Percentiles rank a stretch among this genome's conserved stretches.
phyloP scores from a whole-genome alignment of 1,284 basidiomycete species.

The Lentinula novae-zelandiae region DNA sequence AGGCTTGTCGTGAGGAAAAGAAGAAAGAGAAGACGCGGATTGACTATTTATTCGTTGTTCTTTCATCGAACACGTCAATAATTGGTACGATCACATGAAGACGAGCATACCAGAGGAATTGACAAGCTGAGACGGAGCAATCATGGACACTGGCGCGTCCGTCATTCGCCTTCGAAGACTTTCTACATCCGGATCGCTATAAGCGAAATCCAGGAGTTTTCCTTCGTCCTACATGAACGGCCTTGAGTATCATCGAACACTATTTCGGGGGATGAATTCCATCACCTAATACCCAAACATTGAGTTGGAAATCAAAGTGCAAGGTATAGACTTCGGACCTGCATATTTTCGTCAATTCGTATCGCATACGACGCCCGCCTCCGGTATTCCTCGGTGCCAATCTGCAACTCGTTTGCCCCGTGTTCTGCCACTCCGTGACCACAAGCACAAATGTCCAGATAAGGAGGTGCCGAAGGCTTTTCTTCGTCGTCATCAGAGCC shows the following conservation, averaged over 20 bases:
- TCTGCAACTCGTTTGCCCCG: slow-evolving; percentile 56
- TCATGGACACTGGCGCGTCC: slow-evolving; percentile 38
- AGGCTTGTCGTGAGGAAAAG: slow-evolving; percentile 51
- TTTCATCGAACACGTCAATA: slow-evolving; percentile 15
- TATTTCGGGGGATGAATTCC: neutral
- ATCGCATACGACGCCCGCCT: slow-evolving; percentile 77
- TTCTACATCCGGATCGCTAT: slow-evolving; percentile 64
- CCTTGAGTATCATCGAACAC: neutral
- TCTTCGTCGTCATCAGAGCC: slow-evolving; percentile 60
- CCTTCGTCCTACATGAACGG: slow-evolving; percentile 58
- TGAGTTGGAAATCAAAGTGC: neutral
- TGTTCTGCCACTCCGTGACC: slow-evolving; percentile 70
- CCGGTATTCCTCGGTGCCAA: slow-evolving; percentile 59
- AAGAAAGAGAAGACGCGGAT: slow-evolving; percentile 48
- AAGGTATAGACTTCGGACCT: slow-evolving; percentile 47
- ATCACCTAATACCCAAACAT: neutral
- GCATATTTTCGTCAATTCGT: slow-evolving; percentile 79
- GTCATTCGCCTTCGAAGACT: slow-evolving; percentile 75
- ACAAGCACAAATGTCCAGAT: slow-evolving; percentile 71
- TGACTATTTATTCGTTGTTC: slow-evolving; percentile 30
- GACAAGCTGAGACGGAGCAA: slow-evolving; percentile 30
- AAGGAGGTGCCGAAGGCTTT: slow-evolving; percentile 32
- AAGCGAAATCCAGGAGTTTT: slow-evolving; percentile 74
- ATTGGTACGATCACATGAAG: slow-evolving; percentile 2
- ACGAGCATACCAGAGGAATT: slow-evolving; percentile 17